These are phyloP conservation scores for Dactylellina sp. DNA, from an alignment of 2,329 filamentous ascomycete genomes.

Conservation along the genomic window DNA sequence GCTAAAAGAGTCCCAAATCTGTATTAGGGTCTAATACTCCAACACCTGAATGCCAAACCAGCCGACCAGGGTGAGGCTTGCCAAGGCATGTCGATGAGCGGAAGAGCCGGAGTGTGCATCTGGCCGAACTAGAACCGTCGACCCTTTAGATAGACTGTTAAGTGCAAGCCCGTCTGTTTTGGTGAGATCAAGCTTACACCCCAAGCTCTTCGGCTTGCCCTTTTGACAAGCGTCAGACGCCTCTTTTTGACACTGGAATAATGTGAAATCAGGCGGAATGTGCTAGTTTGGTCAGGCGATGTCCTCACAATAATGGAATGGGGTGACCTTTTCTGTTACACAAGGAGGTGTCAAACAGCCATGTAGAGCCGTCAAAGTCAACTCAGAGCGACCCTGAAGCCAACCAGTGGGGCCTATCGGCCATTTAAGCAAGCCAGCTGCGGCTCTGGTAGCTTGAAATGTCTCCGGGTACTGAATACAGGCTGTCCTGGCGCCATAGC, in stretches of 20 bases:
- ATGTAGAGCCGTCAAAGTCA: constrained; percentile 31
- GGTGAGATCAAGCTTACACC: not conserved
- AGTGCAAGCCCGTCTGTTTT: too few relatives aligned
- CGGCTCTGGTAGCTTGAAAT: constrained; percentile 35
- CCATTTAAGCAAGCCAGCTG: not conserved
- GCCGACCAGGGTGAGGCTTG: constrained; percentile 14
- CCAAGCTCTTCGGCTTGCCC: not conserved
- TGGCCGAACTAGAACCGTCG: constrained; percentile 1
- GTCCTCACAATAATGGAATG: not conserved
- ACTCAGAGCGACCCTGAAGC: not conserved
- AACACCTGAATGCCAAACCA: not conserved
- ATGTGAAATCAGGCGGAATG: not conserved
- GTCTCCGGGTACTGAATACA: constrained; percentile 28
- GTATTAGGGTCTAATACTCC: not conserved
- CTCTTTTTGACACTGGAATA: not conserved
- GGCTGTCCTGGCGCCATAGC: constrained; percentile 11
- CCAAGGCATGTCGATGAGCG: constrained; percentile 21
- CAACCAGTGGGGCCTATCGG: not conserved
- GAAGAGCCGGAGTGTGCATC: not conserved
- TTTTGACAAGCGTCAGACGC: not conserved
- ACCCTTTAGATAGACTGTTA: too few relatives aligned
- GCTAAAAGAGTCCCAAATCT: not conserved
- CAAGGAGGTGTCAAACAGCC: constrained; percentile 4
- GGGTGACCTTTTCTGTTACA: constrained; percentile 3
- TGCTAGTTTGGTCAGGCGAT: not conserved